These are phyloP conservation scores for Leccinum subrobustum DNA, from an alignment of 1,284 basidiomycete genomes.

Conservation along the genomic window DNA sequence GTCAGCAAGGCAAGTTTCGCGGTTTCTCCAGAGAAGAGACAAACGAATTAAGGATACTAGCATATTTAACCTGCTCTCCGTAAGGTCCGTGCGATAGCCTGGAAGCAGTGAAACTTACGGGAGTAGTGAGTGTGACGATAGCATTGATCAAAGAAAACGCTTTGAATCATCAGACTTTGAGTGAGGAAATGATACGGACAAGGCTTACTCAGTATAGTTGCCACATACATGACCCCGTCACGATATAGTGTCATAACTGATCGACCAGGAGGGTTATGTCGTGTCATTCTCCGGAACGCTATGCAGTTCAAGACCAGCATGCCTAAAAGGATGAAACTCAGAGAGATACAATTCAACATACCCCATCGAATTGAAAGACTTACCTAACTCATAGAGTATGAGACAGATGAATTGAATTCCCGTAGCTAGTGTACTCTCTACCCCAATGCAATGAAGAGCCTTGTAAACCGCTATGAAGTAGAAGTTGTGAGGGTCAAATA, in stretches of 20 bases:
- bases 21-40: background rate
- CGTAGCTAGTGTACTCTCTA: constrained; percentile 5
- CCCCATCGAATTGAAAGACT: background rate
- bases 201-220: constrained; percentile 16
- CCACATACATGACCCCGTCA: constrained; percentile 24
- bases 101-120: constrained; percentile 6
- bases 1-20: constrained; percentile 1
- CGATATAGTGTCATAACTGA: constrained; percentile 20
- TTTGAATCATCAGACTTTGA: constrained; percentile 1
- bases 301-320: constrained; percentile 23
- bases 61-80: constrained; percentile 12
- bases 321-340: constrained; percentile 2
- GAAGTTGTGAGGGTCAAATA: background rate
- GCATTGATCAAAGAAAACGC: constrained; percentile 23
- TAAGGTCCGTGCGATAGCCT: background rate
- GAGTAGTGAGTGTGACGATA: constrained; percentile 8
- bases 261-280: constrained; percentile 8
- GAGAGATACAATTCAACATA: background rate
- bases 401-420: constrained; percentile 14
- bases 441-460: constrained; percentile 12
- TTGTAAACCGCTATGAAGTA: constrained; percentile 14
- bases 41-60: constrained; percentile 21
- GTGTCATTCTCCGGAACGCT: constrained; percentile 20
- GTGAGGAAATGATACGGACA: background rate
- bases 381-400: constrained; percentile 21